These are phyloP conservation scores for Citrus sp. DNA, from an alignment of 345 rosid species.

Conservation along the genomic window DNA sequence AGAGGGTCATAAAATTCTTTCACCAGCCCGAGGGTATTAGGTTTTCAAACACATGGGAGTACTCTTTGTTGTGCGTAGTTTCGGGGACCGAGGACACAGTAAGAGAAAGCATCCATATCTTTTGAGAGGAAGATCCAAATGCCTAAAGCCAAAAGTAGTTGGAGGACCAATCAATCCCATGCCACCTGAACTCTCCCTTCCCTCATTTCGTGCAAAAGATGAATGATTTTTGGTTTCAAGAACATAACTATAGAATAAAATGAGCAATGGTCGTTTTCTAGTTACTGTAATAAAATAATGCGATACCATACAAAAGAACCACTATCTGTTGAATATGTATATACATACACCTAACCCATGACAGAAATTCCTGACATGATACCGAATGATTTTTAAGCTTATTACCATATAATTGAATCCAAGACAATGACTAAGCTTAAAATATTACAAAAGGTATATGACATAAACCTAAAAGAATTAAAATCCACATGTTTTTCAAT, in stretches of 20 bases:
- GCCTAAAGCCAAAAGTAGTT: slow-evolving; percentile 16
- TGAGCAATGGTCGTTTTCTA: not conserved
- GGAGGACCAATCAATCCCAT: not conserved
- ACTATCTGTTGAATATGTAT: not conserved
- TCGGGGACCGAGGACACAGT: not conserved
- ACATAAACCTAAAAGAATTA: not conserved
- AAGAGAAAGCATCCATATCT: slow-evolving; percentile 1
- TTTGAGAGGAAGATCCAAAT: slow-evolving; percentile 9
- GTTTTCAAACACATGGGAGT: not conserved
- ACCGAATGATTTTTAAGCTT: not conserved
- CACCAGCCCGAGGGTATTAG: not conserved
- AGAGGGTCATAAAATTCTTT: slow-evolving; percentile 1
- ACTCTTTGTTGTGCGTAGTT: not conserved
- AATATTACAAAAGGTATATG: not conserved
- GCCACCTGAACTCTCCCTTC: not conserved
- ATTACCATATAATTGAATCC: not conserved
- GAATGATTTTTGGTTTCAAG: not conserved
- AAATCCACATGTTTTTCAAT: not conserved
- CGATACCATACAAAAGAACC: not conserved
- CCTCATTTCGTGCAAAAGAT: not conserved
- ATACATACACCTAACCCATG: not conserved
- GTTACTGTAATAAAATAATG: not conserved
- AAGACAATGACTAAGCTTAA: not conserved
- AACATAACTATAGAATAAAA: not conserved
- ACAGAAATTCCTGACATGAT: not conserved